Base-by-base conservation (phyloP, 176 grass and related monocot species). In the Carex littledalei region DNA sequence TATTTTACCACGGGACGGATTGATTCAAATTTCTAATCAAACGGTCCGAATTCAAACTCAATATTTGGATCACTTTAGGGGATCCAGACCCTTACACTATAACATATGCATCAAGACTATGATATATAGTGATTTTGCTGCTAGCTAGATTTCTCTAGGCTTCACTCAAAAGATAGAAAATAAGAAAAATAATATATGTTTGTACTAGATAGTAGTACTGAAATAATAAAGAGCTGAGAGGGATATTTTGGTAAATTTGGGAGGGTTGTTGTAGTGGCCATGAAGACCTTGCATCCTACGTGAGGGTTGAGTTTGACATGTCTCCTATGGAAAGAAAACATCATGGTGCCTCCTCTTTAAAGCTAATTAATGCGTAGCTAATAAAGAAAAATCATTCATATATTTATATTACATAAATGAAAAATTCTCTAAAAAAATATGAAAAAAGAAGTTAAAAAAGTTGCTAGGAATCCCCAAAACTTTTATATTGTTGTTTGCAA, bases 301-400 rank as follows among this genome's bases (percentile, higher is more conserved):
- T 76, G 72, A 54, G 47, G 20, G 72, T 16, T 76, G 72, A 54
- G 45, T 4, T 76, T 76, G 72, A 76, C 72, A 54, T 54, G 72
- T 54, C 72, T 76, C 72, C 72, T 76, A 26, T 76, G 47, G 47
- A 76, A 76, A 76, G 72, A 54, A 76, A 76, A 16, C 43, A 75
- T 76, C 72, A 76, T 76, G 72, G 47, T 76, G 72, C 72, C 72
- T 76, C 72, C 47, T 76, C 72, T 76, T 76, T 76, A 54, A 76
- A 76, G 72, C 47, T 76, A 76, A 76, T 76, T 53, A 53, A 76
- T 76, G 71, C 71, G 52, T 3, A 50, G 9, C 45, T 43, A 15
- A 70, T 22, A 21, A 9, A 62, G 1, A 22, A 62, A 61, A 61
- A 61, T 10, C 9, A 50, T 50, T 10, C 45, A 50, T 50, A 50